Evolutionary conservation across 2,329 filamentous ascomycete species (phyloP), one percentile per base, ranked within the genome.

Genomic region (Aspergillus udagawae): DNA sequence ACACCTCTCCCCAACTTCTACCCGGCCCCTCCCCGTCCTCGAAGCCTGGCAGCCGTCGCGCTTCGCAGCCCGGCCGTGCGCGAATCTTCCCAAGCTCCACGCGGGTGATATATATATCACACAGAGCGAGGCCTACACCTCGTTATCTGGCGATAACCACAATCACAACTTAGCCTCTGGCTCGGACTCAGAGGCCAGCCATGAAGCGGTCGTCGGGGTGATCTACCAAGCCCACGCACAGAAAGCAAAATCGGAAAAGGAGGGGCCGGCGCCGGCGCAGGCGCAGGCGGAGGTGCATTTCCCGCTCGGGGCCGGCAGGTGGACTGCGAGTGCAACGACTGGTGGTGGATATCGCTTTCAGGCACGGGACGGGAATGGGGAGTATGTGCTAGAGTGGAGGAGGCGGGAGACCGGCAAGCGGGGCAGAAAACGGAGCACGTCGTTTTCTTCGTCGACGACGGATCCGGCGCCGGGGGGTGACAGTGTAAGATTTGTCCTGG

Each of bases 31-130:
- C 8, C 68, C 70, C 2, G 67, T 73, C 14, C 60, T 72, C 1
- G 70, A 70, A 35, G 58, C 71, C 59, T 69, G 67, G 65, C 69
- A 66, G 25, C 68, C 70, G 21, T 60, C 63, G 5, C 61, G 63
- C 9, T 63, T 70, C 3, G 21, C 42, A 0, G 60, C 63, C 21
- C 70, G 67, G 51, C 60, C 60, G 0, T 56, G 65, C 4, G 60
- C 63, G 9, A 52, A 54, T 9, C 59, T 56, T 1, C 63, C 65
- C 9, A 70, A 71, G 28, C 53, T 71, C 0, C 57, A 62, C 21
- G 32, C 60, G 17, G 60, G 61, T 2, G 70, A 72, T 60, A 56
- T 71, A 28, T 73, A 71, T 32, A 58, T 69, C 5, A 63, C 65
- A 0, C 65, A 66, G 51, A 68, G 64, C 51, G 70, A 71, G 35